These are phyloP conservation scores for Amanita brunnescens DNA, from an alignment of 768 basidiomycete species.

Conservation along the genomic window DNA sequence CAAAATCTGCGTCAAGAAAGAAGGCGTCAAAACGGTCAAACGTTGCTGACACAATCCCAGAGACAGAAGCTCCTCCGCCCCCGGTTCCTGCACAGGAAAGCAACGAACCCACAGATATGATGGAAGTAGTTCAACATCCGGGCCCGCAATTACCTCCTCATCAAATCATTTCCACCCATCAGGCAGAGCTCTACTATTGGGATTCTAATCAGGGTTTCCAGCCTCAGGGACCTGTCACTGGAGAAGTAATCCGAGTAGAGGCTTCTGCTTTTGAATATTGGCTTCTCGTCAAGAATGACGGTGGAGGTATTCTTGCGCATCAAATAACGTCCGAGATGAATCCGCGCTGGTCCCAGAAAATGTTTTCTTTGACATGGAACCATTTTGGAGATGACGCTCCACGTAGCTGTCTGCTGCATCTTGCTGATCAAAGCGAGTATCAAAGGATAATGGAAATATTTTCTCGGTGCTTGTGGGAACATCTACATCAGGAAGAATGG, in stretches of 20 bases:
- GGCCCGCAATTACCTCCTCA: background rate
- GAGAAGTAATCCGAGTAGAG: slow-evolving; percentile 41
- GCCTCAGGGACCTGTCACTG: slow-evolving; percentile 44
- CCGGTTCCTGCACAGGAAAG: slow-evolving; percentile 8
- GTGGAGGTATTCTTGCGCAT: slow-evolving; percentile 50
- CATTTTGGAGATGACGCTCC: slow-evolving; percentile 44
- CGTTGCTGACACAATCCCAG: background rate
- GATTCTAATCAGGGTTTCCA: slow-evolving; percentile 43
- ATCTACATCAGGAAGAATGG: slow-evolving; percentile 64
- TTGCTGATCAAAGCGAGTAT: slow-evolving; percentile 48
- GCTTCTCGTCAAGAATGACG: slow-evolving; percentile 44
- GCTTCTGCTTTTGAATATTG: slow-evolving; percentile 45
- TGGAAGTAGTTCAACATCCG: background rate
- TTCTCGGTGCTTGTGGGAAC: slow-evolving; percentile 73
- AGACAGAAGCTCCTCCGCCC: background rate
- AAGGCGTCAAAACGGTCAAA: background rate
- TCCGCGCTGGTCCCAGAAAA: slow-evolving; percentile 51
- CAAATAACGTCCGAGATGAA: slow-evolving; percentile 62
- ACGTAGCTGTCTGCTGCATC: slow-evolving; percentile 80
- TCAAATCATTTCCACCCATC: slow-evolving; percentile 25
- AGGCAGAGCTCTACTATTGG: slow-evolving; percentile 60
- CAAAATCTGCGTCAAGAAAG: slow-evolving; percentile 14
- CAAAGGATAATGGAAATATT: slow-evolving; percentile 52
- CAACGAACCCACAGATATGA: background rate
- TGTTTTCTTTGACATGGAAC: slow-evolving; percentile 85